Base-by-base conservation (phyloP, 2,329 filamentous ascomycete species). In the Lecanosticta acicola region DNA sequence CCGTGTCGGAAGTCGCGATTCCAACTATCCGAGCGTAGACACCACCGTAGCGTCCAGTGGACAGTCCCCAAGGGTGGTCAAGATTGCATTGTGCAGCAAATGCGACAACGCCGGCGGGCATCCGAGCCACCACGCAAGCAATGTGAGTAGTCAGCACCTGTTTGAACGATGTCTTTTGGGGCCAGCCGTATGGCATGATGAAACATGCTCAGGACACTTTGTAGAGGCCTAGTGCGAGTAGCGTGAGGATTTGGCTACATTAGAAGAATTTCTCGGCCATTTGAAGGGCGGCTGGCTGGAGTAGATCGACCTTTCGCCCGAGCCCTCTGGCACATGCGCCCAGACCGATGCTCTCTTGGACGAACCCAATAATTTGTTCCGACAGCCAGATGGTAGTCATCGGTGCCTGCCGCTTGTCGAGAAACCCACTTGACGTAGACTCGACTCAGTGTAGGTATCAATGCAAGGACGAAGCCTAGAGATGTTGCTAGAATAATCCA, bases 401-500 rank as follows among this genome's bases (percentile, higher is more conserved):
- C 53, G 33, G 49, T 29, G 3, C 53, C 48, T 2, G 35, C 38
- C n/a, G 29, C 35, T 38, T 55, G 39, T 35, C 43, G 21, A n/a
- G 39, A 48, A 10, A 48, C 19, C 34, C 24, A 35, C 39, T 53
- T 48, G 17, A 55, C 41, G 20, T 51, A 51, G 45, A 48, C 17
- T 3, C 53, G 43, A 14, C 53, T 49, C 1, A 41, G 37, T 13
- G 44, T 49, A 10, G 48, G 51, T 2, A 55, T 29, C 32, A 55
- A 26, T 16, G 49, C 48, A 19, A 55, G 42, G 5, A 48, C 46
- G 13, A 50, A 18, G 13, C 53, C 53, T 18, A 55, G 24, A n/a
- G 50, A 33, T 21, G 49, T 50, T 33, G 50, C 50, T 14, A 55
- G 51, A 39, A 55, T 53, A n/a, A 74, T 61, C 16, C 70, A 50